Evolutionary conservation across 2,329 filamentous ascomycete genomes (phyloP).

Genomic region (Curvularia spicifera): DNA sequence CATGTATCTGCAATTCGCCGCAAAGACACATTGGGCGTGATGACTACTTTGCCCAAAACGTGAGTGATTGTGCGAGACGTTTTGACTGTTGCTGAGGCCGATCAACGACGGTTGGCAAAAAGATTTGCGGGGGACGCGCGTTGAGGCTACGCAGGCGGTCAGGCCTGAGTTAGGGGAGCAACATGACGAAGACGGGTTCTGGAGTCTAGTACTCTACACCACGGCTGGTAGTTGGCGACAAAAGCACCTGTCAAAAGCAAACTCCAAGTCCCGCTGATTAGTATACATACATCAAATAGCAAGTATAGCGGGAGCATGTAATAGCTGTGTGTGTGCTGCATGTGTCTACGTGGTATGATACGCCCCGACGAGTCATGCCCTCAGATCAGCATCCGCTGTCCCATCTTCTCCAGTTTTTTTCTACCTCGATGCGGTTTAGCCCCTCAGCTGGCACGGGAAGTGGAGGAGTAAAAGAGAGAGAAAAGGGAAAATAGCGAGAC

Average conservation of each 20-base stretch:
- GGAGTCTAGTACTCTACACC: slow-evolving; percentile 1
- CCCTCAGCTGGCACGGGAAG: too few species aligned
- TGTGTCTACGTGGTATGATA: background rate
- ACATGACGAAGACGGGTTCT: background rate
- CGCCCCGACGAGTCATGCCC: slow-evolving; percentile 1
- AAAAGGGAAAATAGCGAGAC: background rate
- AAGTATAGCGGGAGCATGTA: background rate
- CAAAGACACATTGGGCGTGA: slow-evolving; percentile 6
- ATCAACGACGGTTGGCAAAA: slow-evolving; percentile 2
- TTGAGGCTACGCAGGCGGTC: slow-evolving; percentile 15
- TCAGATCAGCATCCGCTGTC: slow-evolving; percentile 6
- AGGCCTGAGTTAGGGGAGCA: slow-evolving; percentile 1
- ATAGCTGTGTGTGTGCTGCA: background rate
- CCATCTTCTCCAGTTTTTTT: slow-evolving; percentile 5
- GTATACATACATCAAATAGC: background rate
- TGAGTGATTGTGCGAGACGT: slow-evolving; percentile 1
- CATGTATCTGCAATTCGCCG: slow-evolving; percentile 22
- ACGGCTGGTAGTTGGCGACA: background rate
- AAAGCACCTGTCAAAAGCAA: slow-evolving; percentile 1
- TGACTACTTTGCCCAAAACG: background rate
- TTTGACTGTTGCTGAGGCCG: background rate
- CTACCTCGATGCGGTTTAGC: background rate
- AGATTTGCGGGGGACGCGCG: slow-evolving; percentile 20
- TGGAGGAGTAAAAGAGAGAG: background rate
- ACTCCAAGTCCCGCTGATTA: background rate